Base-by-base conservation (phyloP, 2,329 filamentous ascomycete species). In the Elsinoe arachidis region DNA sequence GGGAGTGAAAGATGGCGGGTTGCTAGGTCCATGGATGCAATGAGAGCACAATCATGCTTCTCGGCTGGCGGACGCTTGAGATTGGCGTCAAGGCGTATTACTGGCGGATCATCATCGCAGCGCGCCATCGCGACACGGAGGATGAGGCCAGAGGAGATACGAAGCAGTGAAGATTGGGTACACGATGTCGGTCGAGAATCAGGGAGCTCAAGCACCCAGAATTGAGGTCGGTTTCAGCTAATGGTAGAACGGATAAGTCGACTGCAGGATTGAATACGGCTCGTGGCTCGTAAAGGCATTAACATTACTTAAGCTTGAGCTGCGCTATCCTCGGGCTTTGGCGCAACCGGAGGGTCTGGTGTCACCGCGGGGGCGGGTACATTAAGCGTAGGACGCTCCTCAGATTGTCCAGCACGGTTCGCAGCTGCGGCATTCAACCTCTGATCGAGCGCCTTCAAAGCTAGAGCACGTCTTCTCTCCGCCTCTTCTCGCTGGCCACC, bases 401-500 rank as follows among this genome's bases (percentile, higher is more conserved):
- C 26, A 14, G 34, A 53, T n/a, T 53, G 49, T 9, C 30, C 49
- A 23, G 52, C 38, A 19, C 60, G 57, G 54, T 43, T 58, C 4
- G 59, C 61, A 14, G 87, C 86, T 2, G 90, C 90, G n/a, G 89
- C 87, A 70, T 93, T 88, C 55, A 99, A 76, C 62, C 93, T 81
- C 74, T 97, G 90, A 71, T 99, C 93, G 56, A 99, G 75, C 2
- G 91, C 92, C 69, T 92, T 92, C 57, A 99, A 78, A 1, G 93
- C 93, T 63, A 99, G 75, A 0, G 91, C 91, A 63, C 93, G 82
- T 69, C 93, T 82, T 63, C 93, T 78, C 76, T 97, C 93, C 0
- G 92, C 92, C 72, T 97, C 93, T 52, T 93, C 92, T 59, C 91
- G 84, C 52, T 91, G 88, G 19, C 72, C 85, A 80, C 10, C 80